Base-by-base conservation (phyloP, 805 yeast genomes). In the Cyberlindnera galapagoensis region DNA sequence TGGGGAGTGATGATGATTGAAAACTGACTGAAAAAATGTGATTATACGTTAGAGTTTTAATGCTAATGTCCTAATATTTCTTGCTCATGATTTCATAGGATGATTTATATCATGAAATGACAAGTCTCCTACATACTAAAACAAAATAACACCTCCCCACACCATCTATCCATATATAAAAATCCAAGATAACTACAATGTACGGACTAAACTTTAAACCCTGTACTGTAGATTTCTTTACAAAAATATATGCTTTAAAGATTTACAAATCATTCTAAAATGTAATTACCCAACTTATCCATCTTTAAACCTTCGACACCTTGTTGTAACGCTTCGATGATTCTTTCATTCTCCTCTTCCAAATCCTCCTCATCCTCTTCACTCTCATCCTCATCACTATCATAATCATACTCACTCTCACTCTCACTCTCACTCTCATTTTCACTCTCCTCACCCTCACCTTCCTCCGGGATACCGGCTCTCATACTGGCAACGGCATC, bases 251-350 rank as follows among this genome's bases (percentile, higher is more conserved):
- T 30, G 30, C 26, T 17, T 9, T 7, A 24, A n/a, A n/a, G n/a
- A n/a, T n/a, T n/a, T n/a, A n/a, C 15, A 4, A 16, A 21, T 34
- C 19, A 23, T 16, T 80, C 84, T 23, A 84, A 53, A 21, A 82
- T 77, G 52, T 84, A 84, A 56, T 84, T 84, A 24, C 95, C 95
- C 27, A 84, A 54, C 46, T 77, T 81, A 52, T 84, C 95, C 80
- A 80, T 76, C 52, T 80, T 81, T 43, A 84, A 57, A n/a, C 74
- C 67, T 28, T 69, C 65, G 3, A 69, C 71, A 14, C 90, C 92
- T 6, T 59, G 53, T 9, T 76, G 73, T 30, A 83, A 57, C 3
- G 90, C 92, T 40, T 75, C 75, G 17, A 83, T 73, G 49, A 83
- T 84, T 49, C 72, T 70, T 26, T 70, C 78, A 23, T 72, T 76